Conservation (phyloP, 2,329 filamentous ascomycete species). For the Elsinoe necatrix region DNA sequence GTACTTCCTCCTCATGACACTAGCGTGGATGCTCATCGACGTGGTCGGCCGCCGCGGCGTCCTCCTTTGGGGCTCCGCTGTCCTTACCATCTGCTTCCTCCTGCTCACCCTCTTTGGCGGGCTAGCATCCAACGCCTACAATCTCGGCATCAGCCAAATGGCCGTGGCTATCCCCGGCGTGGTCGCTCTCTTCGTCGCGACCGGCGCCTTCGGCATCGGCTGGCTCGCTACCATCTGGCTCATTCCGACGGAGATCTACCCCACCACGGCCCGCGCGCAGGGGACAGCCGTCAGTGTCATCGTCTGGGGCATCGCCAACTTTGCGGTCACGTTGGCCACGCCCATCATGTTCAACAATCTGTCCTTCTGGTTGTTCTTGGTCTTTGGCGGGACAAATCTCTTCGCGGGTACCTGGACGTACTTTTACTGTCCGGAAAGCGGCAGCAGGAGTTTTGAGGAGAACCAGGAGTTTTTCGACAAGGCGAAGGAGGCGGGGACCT, state of each 20-base stretch:
- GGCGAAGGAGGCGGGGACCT: constrained; percentile 44
- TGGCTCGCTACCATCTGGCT: constrained; percentile 53
- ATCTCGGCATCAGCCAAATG: constrained; percentile 34
- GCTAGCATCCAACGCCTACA: constrained; percentile 35
- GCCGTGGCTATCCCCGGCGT: constrained; percentile 44
- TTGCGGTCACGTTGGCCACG: constrained; percentile 49
- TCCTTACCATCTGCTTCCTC: constrained; percentile 43
- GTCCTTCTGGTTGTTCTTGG: constrained; percentile 49
- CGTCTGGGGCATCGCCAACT: constrained; percentile 51
- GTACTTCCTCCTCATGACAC: constrained; percentile 54
- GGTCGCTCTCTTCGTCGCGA: constrained; percentile 48
- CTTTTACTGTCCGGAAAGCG: constrained; percentile 46
- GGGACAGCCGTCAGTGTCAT: constrained; percentile 48
- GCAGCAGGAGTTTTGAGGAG: constrained; percentile 51
- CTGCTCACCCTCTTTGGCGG: constrained; percentile 46
- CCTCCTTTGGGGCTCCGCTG: constrained; percentile 45
- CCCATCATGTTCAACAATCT: constrained; percentile 53
- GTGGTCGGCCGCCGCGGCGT: constrained; percentile 46
- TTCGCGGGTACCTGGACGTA: constrained; percentile 50
- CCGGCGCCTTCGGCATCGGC: constrained; percentile 52
- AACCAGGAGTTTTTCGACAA: constrained; percentile 51
- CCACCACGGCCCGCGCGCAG: constrained; percentile 46
- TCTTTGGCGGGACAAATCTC: constrained; percentile 48
- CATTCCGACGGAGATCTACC: constrained; percentile 52
- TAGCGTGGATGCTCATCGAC: constrained; percentile 53